Evolutionary conservation across 148 eudicot species (phyloP).

Genomic region (Amaranthus cruentus): DNA sequence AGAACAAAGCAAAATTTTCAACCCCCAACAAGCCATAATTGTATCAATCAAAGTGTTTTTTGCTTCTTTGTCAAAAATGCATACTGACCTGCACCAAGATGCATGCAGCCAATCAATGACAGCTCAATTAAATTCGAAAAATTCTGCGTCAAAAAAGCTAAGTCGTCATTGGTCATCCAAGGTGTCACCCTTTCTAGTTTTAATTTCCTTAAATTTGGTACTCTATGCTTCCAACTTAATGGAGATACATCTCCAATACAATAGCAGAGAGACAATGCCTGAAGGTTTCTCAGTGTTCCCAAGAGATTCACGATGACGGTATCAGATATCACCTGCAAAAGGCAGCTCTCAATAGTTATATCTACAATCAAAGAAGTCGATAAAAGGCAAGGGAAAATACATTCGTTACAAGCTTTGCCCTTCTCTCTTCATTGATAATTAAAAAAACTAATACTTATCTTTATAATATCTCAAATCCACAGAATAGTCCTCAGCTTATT

Average conservation of each 20-base stretch:
- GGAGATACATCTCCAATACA: slow-evolving; percentile 82
- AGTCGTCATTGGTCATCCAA: slow-evolving; percentile 75
- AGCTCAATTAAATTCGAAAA: slow-evolving; percentile 50
- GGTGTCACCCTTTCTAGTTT: slow-evolving; percentile 84
- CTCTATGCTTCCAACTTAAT: slow-evolving; percentile 33
- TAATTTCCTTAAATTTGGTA: slow-evolving; percentile 63
- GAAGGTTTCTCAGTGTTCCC: slow-evolving; percentile 44
- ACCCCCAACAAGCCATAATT: neutral
- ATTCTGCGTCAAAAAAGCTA: slow-evolving; percentile 52
- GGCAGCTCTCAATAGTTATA: slow-evolving; percentile 6
- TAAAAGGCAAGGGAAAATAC: neutral
- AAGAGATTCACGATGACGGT: slow-evolving; percentile 34
- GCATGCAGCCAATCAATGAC: slow-evolving; percentile 66
- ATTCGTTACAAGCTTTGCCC: neutral
- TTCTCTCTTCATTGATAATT: neutral
- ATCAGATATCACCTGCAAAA: slow-evolving; percentile 63
- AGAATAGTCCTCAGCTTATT: neutral
- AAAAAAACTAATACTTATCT: neutral
- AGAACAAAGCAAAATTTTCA: neutral
- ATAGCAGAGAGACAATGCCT: slow-evolving; percentile 61
- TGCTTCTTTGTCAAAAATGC: neutral
- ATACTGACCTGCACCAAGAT: slow-evolving; percentile 57
- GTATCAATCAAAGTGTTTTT: neutral
- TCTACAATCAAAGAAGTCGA: neutral
- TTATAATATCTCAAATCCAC: neutral